Percentiles rank a stretch among this genome's conserved stretches.
Conservation (phyloP, 495 filamentous ascomycete species). For the Neurospora hispaniola region DNA sequence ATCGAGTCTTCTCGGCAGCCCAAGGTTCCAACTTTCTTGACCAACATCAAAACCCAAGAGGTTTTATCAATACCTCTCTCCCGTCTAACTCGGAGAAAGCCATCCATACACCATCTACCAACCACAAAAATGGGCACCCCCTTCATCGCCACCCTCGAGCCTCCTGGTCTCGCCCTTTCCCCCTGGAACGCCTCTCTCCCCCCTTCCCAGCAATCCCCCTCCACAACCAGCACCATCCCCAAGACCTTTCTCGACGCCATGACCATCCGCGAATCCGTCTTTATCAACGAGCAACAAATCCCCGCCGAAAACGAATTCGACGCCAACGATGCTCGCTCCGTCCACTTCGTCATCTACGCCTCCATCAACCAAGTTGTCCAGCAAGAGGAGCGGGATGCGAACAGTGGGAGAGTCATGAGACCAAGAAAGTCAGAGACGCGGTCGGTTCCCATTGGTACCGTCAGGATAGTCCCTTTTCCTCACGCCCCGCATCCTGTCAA, state of each 20-base stretch:
- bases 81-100: not conserved
- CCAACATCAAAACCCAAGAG: not conserved
- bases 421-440: conserved; percentile 11
- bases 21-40: not conserved
- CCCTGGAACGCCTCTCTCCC: conserved; percentile 7
- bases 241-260: conserved; percentile 65
- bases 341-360: conserved; percentile 70
- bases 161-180: conserved; percentile 15
- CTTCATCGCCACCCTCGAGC: conserved; percentile 39
- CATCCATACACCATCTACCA: not conserved
- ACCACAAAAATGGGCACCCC: conserved; percentile 21
- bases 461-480: conserved; percentile 71
- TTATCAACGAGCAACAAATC: conserved; percentile 63
- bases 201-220: not conserved
- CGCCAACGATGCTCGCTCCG: conserved; percentile 55
- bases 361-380: conserved; percentile 24
- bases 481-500: conserved; percentile 48
- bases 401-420: not conserved
- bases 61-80: not conserved
- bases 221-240: conserved; percentile 31
- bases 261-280: conserved; percentile 65
- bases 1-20: not conserved
- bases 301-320: conserved; percentile 64
- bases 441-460: conserved; percentile 52
- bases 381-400: not conserved